These are phyloP conservation scores for Orbilia javanica DNA, from an alignment of 2,329 filamentous ascomycete species.

Conservation along the genomic window DNA sequence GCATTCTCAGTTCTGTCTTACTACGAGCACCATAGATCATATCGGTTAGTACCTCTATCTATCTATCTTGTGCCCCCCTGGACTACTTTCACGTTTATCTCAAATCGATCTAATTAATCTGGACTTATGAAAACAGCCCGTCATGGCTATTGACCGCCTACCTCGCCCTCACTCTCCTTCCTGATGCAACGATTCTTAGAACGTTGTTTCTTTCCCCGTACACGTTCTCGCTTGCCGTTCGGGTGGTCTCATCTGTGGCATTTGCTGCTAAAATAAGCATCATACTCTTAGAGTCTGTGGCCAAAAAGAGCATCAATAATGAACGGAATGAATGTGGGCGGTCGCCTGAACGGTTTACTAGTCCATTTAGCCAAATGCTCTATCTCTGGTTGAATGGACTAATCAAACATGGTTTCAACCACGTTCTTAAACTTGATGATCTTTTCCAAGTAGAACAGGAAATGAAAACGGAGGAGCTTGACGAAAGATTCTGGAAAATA, in stretches of 20 bases:
- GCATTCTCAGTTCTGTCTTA: conserved; percentile 9
- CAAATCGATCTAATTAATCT: too few species aligned
- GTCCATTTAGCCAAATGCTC: conserved; percentile 64
- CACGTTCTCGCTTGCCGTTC: conserved; percentile 18
- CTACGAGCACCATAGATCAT: conserved; percentile 35
- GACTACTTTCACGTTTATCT: too few species aligned
- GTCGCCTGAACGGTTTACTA: conserved; percentile 65
- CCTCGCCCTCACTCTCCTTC: conserved; percentile 25
- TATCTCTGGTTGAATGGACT: conserved; percentile 65
- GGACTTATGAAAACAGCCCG: conserved; percentile 1
- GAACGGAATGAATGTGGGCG: conserved; percentile 8
- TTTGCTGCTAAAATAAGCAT: conserved; percentile 21
- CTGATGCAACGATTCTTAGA: conserved; percentile 26
- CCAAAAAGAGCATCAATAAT: not conserved
- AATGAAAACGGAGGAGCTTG: conserved; percentile 64
- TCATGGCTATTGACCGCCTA: conserved; percentile 46
- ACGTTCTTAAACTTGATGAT: conserved; percentile 44
- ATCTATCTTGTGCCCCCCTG: too few species aligned
- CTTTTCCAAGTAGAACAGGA: conserved; percentile 60
- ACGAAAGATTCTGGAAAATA: conserved; percentile 66
- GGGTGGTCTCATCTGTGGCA: conserved; percentile 16
- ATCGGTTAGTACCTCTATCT: conserved; percentile 29
- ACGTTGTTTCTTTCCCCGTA: conserved; percentile 34
- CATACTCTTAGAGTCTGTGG: conserved; percentile 8
- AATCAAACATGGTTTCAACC: conserved; percentile 63